These are phyloP conservation scores for Balansia obtecta DNA, from an alignment of 2,329 filamentous ascomycete species.

Conservation along the genomic window DNA sequence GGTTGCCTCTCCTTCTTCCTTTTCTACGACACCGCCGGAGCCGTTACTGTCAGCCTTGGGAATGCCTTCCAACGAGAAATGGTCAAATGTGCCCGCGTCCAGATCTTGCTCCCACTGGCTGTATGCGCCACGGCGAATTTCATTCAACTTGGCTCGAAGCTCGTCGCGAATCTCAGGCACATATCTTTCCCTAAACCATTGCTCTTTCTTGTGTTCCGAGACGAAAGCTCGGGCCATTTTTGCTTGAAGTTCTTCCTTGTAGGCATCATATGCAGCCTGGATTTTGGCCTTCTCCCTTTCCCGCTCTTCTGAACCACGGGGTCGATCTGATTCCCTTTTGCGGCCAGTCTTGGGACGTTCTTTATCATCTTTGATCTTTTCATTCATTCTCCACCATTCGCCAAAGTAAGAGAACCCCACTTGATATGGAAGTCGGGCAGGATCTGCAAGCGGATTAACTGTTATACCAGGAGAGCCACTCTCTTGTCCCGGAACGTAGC, in stretches of 20 bases:
- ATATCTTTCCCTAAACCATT: conserved; percentile 97
- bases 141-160: conserved; percentile 63
- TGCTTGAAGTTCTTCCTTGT: conserved; percentile 56
- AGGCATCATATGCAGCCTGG: conserved; percentile 54
- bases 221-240: conserved; percentile 87
- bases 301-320: conserved; percentile 58
- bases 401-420: conserved; percentile 79
- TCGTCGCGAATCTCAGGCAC: conserved; percentile 68
- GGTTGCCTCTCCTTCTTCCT: conserved; percentile 89
- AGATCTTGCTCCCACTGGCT: conserved; percentile 83
- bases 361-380: conserved; percentile 71
- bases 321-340: conserved; percentile 49
- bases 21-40: conserved; percentile 72
- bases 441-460: conserved; percentile 59
- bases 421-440: conserved; percentile 61
- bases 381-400: conserved; percentile 76
- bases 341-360: conserved; percentile 59
- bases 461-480: conserved; percentile 28
- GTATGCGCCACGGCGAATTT: conserved; percentile 68
- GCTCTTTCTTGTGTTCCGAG: conserved; percentile 81
- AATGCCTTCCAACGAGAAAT: conserved; percentile 86
- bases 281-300: conserved; percentile 71
- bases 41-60: conserved; percentile 90
- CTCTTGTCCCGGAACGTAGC: conserved; percentile 70
- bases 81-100: conserved; percentile 76